phyloP scores from a whole-genome alignment of 164 flowering plant species.

The Piper longum region DNA sequence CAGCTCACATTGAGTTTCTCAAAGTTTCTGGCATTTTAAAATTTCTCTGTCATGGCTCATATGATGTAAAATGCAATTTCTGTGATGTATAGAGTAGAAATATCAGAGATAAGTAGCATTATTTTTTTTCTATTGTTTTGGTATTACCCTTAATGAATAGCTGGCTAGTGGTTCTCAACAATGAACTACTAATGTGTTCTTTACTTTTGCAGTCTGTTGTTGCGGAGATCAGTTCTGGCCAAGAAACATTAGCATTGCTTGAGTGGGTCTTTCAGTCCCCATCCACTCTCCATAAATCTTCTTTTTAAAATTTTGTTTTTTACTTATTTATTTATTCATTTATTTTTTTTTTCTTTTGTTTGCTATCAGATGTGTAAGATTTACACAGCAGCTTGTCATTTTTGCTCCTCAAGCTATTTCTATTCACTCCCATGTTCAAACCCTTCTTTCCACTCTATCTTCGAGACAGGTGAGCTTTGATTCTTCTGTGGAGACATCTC shows the following conservation, averaged over 20 bases:
- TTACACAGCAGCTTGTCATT: conserved; percentile 92
- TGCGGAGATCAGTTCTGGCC: conserved; percentile 81
- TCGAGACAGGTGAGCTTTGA: conserved; percentile 67
- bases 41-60: too few species aligned
- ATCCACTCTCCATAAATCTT: not conserved
- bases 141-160: too few species aligned
- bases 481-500: not conserved
- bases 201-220: conserved; percentile 55
- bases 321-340: not conserved
- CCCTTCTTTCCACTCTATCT: conserved; percentile 69
- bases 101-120: too few species aligned
- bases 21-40: too few species aligned
- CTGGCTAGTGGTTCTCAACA: too few species aligned
- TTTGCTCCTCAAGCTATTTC: conserved; percentile 98
- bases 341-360: not conserved
- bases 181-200: not conserved
- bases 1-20: too few species aligned
- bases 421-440: conserved; percentile 70
- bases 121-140: too few species aligned
- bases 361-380: conserved; percentile 61
- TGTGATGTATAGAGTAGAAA: too few species aligned
- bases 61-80: too few species aligned
- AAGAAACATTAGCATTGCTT: conserved; percentile 75
- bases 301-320: not conserved
- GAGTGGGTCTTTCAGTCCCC: conserved; percentile 43